Base-by-base conservation (phyloP, 768 basidiomycete genomes). In the Erythrobasidium yunnanense region DNA sequence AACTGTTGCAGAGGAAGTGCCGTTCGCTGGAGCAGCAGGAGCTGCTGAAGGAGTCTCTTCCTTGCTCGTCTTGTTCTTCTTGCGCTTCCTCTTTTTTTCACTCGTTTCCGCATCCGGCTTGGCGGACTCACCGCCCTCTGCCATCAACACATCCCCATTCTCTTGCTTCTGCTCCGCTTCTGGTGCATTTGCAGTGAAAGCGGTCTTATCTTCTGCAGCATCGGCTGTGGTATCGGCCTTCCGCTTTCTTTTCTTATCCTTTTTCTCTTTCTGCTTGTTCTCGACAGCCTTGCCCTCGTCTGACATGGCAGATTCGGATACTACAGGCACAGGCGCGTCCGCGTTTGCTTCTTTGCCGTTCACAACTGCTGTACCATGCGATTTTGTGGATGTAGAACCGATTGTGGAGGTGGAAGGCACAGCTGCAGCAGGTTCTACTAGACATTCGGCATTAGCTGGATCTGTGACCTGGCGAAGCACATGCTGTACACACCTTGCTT, bases 381-480 rank as follows among this genome's bases (percentile, higher is more conserved):
- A 17, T 30, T 35, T 47, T 15, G 4, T 8, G n/a, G 25, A 29
- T 17, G 30, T 49, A 2, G 47, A 2, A 25, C 13, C 23, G 25
- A 22, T 34, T 13, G 38, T 34, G 47, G 45, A 34, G n/a, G 60
- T 51, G n/a, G 60, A 25, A n/a, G 25, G 46, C 60, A 60, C 57
- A 60, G 57, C 20, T 49, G n/a, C 15, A 6, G 34, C 38, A 47
- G 57, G 25, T 6, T 13, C 29, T 32, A 51, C n/a, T 2, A 22
- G 20, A 7, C 25, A 20, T 13, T 20, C 50, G 22, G 25, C 54
- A 25, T 6, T 7, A 4, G 15, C 18, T 30, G 62, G 6, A 22
- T 23, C 18, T 18, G 57, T 8, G 20, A 25, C n/a, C n/a, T n/a
- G n/a, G n/a, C n/a, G n/a, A n/a, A n/a, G n/a, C n/a, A n/a, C n/a